phyloP scores from a whole-genome alignment of 169 alveolate species.

The Cryptosporidium parvum region DNA sequence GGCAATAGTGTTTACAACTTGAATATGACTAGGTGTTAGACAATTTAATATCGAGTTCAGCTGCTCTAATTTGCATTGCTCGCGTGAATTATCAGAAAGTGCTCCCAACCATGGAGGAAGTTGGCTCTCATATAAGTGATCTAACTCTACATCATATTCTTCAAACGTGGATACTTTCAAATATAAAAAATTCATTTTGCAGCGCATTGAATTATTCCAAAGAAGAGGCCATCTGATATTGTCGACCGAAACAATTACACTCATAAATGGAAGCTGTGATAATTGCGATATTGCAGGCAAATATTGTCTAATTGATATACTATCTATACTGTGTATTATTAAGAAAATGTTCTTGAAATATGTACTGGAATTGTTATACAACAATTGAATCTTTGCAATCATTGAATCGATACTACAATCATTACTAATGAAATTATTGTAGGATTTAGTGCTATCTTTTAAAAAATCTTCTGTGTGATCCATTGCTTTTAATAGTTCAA shows the following conservation, averaged over 20 bases:
- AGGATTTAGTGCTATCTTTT: neutral
- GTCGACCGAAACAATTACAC: constrained; percentile 35
- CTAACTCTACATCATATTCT: constrained; percentile 34
- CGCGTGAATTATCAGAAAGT: neutral
- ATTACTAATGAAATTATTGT: neutral
- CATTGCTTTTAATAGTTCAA: constrained; percentile 25
- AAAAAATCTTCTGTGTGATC: neutral
- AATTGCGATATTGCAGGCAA: constrained; percentile 48
- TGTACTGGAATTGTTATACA: constrained; percentile 4
- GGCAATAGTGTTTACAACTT: constrained; percentile 46
- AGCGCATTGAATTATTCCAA: constrained; percentile 47
- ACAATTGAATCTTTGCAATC: constrained; percentile 15
- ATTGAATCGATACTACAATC: constrained; percentile 34
- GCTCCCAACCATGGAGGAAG: constrained; percentile 36
- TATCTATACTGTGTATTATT: constrained; percentile 54
- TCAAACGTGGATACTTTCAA: constrained; percentile 31
- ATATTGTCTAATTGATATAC: constrained; percentile 58
- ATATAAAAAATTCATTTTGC: constrained; percentile 56
- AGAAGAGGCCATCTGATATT: constrained; percentile 75
- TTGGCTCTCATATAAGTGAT: constrained; percentile 22
- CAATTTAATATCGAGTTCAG: constrained; percentile 45
- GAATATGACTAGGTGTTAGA: constrained; percentile 66
- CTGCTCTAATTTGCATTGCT: constrained; percentile 17
- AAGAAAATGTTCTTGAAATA: constrained; percentile 7
- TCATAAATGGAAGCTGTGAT: constrained; percentile 39